Conservation (phyloP, 2,329 filamentous ascomycete species). For the Chrysoporthe austroafricana region DNA sequence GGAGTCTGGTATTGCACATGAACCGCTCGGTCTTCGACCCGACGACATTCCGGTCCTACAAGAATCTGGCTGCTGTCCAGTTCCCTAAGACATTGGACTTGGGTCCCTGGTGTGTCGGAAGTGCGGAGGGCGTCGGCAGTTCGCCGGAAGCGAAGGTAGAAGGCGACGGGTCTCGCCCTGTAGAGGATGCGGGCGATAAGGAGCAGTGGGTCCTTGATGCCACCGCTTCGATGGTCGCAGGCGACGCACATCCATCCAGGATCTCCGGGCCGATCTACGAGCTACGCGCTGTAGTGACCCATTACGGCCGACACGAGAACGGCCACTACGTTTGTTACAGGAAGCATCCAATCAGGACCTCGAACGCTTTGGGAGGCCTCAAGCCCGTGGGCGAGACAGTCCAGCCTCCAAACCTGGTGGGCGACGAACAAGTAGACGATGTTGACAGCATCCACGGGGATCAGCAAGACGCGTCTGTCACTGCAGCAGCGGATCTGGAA, state of each 20-base stretch:
- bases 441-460: constrained; percentile 21
- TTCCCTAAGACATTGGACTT: constrained; percentile 79
- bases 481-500: neutral
- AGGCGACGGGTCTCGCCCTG: constrained; percentile 32
- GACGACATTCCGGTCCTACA: constrained; percentile 74
- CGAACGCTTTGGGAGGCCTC: constrained; percentile 35
- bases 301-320: constrained; percentile 89
- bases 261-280: constrained; percentile 69
- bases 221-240: constrained; percentile 72
- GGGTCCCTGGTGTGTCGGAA: constrained; percentile 83
- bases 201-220: constrained; percentile 76
- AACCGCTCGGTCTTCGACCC: constrained; percentile 93
- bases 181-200: constrained; percentile 37
- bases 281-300: constrained; percentile 82
- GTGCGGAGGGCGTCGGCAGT: constrained; percentile 40
- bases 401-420: constrained; percentile 29
- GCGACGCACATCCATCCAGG: constrained; percentile 52
- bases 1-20: constrained; percentile 81
- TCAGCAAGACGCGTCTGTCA: constrained; percentile 31
- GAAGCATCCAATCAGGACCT: constrained; percentile 70
- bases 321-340: constrained; percentile 95
- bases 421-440: constrained; percentile 35
- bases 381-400: constrained; percentile 27
- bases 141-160: constrained; percentile 15
- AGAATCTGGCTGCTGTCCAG: constrained; percentile 78